Evolutionary conservation across 2,329 filamentous ascomycete genomes (phyloP), one percentile per base, ranked within the genome.

Genomic region (Beauveria brongniartii): DNA sequence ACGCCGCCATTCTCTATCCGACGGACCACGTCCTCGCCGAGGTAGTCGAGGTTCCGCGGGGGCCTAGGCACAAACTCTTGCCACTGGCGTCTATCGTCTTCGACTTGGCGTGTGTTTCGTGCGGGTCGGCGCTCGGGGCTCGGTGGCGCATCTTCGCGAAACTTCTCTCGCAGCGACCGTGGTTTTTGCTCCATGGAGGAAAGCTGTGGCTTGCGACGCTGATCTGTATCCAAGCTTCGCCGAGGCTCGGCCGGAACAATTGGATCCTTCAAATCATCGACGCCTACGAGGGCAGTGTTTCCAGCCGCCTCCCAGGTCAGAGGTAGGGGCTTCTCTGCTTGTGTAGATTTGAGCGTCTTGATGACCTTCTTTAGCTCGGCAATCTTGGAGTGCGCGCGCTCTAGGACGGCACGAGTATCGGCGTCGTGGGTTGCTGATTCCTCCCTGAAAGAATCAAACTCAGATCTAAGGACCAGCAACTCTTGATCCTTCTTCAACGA

Each of bases 321-420:
- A 6, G 70, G 71, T 40, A 69, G 67, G 20, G 63, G 37, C 8
- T 63, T 60, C 7, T 67, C 65, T 16, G 64, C 47, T 5, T 62
- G 61, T 3, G 44, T 34, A 7, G 67, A 67, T 66, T 80, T 80
- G 3, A 84, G 70, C 1, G 70, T 70, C 62, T 75, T 76, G 44
- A 84, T 69, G 64, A 83, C 79, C 65, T 78, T 80, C 69, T 81
- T 82, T 8, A 87, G 75, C 48, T 81, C 77, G 9, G 77, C 72
- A 62, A 86, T 83, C 69, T 83, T 83, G 44, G 77, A 74, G 62
- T 85, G 82, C 60, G 83, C 82, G 64, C 79, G 79, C 58, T 81
- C 77, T 50, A 86, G 65, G 2, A 85, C 80, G 18, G 79, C 76
- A 65, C 80, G 78, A 4, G 81, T 81, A 62, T 87, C 83, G 9